Evolutionary conservation across 768 basidiomycete genomes (phyloP), one percentile per base, ranked within the genome.

Genomic region (Lactifluus pinguis): DNA sequence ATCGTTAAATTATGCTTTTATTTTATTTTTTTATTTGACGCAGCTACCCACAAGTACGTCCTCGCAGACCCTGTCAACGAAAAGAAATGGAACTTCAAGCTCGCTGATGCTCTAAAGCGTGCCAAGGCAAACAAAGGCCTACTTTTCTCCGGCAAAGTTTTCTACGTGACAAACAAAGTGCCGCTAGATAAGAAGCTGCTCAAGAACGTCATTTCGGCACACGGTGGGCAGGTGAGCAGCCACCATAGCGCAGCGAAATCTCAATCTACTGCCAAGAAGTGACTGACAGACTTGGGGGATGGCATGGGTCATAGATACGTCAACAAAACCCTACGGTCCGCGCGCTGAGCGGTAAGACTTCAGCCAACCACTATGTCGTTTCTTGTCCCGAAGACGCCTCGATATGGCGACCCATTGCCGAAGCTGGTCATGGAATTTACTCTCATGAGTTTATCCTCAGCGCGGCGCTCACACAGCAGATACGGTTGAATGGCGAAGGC

Each of bases 91-190:
- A 73, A 74, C 0, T 83, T 93, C 73, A 81, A 79, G 29, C 78
- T 95, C 2, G 65, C 68, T 0, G 80, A 86, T 4, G 82, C 86
- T 0, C 72, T 93, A 14, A 69, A 71, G 19, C 77, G 85, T 3
- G 86, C 90, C 0, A 80, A 80, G 68, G 69, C 75, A 30, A 70
- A 72, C 14, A 69, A 75, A 15, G 82, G 82, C 8, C 82, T 77
- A 60, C 69, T 93, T 0, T 83, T 95, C 60, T 74, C 76, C 2
- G 80, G 80, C 17, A 80, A 80, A 71, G 81, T 77, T 0, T 91
- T 95, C 72, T 93, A 91, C 65, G 72, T 92, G 53, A 93, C 90
- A 0, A 77, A 80, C 0, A 83, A 79, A 61, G 83, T 91, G 0
- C 68, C 76, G 0, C 75, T 86, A 1, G 83, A 85, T 51, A 68